phyloP scores from a whole-genome alignment of 768 basidiomycete genomes.

The Cubamyces sp. region DNA sequence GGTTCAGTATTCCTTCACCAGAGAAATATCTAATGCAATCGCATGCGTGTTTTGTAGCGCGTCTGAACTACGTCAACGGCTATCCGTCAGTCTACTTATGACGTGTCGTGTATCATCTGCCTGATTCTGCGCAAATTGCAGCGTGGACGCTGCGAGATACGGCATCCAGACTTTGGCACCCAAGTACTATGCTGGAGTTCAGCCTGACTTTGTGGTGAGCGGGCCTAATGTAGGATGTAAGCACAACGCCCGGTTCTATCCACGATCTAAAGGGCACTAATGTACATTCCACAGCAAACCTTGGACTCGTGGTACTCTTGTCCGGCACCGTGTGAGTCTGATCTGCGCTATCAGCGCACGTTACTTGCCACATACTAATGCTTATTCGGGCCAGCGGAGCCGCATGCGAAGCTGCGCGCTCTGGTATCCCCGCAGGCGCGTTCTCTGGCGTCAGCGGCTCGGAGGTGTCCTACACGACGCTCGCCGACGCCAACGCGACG shows the following conservation, averaged over 20 bases:
- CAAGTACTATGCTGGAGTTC: conserved; percentile 39
- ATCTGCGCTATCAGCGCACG: not conserved
- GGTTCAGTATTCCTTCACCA: not conserved
- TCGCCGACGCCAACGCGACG: conserved; percentile 40
- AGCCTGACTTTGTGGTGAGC: conserved; percentile 49
- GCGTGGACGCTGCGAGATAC: conserved; percentile 35
- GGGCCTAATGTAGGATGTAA: conserved; percentile 45
- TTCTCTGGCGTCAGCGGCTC: conserved; percentile 49
- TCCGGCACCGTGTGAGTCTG: conserved; percentile 37
- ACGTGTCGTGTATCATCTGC: no score
- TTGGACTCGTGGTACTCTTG: conserved; percentile 28
- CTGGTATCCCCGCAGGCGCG: conserved; percentile 54
- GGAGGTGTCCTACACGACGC: conserved; percentile 55
- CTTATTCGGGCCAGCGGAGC: conserved; percentile 46
- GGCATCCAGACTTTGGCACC: conserved; percentile 53
- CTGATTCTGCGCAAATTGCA: no score
- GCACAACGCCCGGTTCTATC: not conserved
- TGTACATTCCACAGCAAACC: conserved; percentile 14
- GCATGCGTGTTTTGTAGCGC: conserved; percentile 22
- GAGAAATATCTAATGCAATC: not conserved
- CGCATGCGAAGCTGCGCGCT: conserved; percentile 50
- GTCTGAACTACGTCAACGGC: conserved; percentile 42
- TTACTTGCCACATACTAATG: no score
- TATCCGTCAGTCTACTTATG: conserved; percentile 38
- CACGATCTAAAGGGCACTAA: not conserved